phyloP scores from a whole-genome alignment of 139 green algal genomes.

The Chlorella vulgaris region DNA sequence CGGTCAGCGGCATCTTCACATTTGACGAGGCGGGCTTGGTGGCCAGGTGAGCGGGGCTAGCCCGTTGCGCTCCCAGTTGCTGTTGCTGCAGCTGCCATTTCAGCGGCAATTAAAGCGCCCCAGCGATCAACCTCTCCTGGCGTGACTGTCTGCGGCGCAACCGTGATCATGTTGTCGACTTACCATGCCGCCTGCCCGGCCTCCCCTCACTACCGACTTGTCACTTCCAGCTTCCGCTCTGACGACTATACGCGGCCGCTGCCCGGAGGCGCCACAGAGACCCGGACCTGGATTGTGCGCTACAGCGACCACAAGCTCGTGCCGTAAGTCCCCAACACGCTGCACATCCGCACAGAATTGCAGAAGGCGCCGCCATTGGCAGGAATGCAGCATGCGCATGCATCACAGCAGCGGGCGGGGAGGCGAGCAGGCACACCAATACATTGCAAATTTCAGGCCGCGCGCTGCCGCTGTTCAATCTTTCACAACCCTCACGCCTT shows the following conservation, averaged over 20 bases:
- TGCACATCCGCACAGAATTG: no score
- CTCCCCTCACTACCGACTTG: background rate
- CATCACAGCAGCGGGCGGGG: no score
- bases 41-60: background rate
- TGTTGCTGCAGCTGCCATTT: no score
- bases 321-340: background rate
- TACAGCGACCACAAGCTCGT: background rate
- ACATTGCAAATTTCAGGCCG: no score
- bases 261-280: background rate
- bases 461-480: no score
- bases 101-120: no score
- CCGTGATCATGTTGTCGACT: no score
- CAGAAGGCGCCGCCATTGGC: no score
- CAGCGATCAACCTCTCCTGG: no score
- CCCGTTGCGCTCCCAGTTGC: background rate
- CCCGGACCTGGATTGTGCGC: background rate
- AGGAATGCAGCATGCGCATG: no score
- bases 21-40: constrained; percentile 4
- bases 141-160: no score
- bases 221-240: constrained; percentile 15
- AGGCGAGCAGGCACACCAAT: no score
- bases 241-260: background rate
- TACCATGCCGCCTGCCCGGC: background rate
- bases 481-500: background rate
- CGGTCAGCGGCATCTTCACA: background rate